Base-by-base conservation (phyloP, 1,284 basidiomycete genomes). In the Amylostereum areolatum region DNA sequence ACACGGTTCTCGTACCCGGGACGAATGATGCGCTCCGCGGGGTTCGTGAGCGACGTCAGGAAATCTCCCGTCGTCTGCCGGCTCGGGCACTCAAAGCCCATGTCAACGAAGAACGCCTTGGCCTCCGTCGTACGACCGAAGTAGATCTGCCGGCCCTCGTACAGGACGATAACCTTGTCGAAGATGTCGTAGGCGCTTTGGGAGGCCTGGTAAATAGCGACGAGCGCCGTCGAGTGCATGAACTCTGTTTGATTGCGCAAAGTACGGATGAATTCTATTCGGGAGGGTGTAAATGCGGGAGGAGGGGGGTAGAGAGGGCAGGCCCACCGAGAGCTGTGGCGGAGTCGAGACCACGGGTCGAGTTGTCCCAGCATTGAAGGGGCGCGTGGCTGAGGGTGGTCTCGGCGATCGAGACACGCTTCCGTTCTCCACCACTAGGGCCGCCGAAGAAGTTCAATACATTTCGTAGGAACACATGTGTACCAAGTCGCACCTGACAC, bases 81-180 rank as follows among this genome's bases (percentile, higher is more conserved):
- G 33, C 71, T 65, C 2, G 72, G 69, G 3, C 75, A 75, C 34
- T 75, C 66, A 61, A 82, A 92, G 24, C 87, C 88, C 72, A 89
- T 78, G 52, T 80, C 69, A 52, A 80, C 66, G 62, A 87, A 88
- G 62, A 84, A 89, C 36, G 74, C 66, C 51, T 77, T 74, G 1
- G 85, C 88, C 12, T 72, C 65, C 36, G 63, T 65, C 2, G 78
- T 74, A 0, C 75, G 78, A 0, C 88, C 88, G 56, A 83, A 89
- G 66, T 80, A 89, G 43, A 81, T 81, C 73, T 88, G 81, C 37
- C 77, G 70, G 0, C 89, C 88, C 57, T 87, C 80, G 60, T 86
- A 78, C 39, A 90, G 71, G 25, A 89, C 64, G 53, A 74, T 75
- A 35, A 85, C 79, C 62, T 88, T 87, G 70, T 88, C 82, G 52